A percentile compares a stretch with the other conserved stretches of the same genome.
Evolutionary conservation across 1,284 basidiomycete species (phyloP).

Genomic region (Pyrrhoderma noxium): DNA sequence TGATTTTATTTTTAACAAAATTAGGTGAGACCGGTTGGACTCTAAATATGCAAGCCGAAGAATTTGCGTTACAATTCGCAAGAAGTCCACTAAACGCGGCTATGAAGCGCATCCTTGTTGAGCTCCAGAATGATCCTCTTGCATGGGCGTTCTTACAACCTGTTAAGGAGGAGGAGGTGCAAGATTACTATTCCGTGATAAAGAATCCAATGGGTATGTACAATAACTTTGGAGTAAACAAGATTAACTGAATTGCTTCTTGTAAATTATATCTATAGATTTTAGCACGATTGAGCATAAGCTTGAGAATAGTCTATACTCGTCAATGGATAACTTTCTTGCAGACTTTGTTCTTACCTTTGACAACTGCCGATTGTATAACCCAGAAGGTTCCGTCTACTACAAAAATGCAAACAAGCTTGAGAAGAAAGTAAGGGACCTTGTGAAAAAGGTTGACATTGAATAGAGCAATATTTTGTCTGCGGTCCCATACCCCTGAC

Average conservation of each 20-base stretch:
- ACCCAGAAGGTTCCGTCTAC: conserved; percentile 81
- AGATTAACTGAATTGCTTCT: too few relatives aligned
- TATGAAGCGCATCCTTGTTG: conserved; percentile 82
- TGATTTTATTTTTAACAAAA: not conserved
- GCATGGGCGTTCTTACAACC: conserved; percentile 87
- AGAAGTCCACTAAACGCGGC: conserved; percentile 48
- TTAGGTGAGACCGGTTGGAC: conserved; percentile 92
- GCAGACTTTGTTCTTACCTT: conserved; percentile 82
- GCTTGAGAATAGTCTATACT: conserved; percentile 78
- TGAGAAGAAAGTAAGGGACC: conserved; percentile 61
- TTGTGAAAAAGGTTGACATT: conserved; percentile 30
- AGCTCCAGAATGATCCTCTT: conserved; percentile 74
- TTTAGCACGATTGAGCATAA: conserved; percentile 91
- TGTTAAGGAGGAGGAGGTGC: conserved; percentile 78
- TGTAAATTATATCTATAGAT: conserved; percentile 42
- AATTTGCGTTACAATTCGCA: conserved; percentile 3
- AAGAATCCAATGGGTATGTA: conserved; percentile 87
- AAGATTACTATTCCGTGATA: conserved; percentile 90
- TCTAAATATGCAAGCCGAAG: conserved; percentile 51
- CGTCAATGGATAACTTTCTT: conserved; percentile 70
- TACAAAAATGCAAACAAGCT: conserved; percentile 81
- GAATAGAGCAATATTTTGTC: conserved; percentile 11
- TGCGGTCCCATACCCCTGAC: too few relatives aligned
- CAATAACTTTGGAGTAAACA: too few relatives aligned
- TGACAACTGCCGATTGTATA: conserved; percentile 89